Conservation (phyloP, 768 basidiomycete genomes). For the Leucocoprinus sp. region DNA sequence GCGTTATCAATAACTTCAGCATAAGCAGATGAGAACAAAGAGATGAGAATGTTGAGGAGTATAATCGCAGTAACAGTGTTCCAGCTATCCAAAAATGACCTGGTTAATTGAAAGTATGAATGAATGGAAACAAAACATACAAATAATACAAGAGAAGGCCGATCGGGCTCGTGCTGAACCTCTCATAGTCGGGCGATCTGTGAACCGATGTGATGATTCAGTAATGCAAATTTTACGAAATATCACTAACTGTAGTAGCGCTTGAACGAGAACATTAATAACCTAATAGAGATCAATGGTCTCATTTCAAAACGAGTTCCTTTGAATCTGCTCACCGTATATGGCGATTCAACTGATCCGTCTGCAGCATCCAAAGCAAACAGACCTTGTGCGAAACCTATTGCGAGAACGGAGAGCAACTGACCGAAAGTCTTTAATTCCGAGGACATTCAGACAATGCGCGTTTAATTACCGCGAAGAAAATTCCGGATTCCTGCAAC, state of each 20-base stretch:
- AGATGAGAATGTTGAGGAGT: constrained; percentile 88
- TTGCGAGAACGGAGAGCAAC: constrained; percentile 73
- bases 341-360: constrained; percentile 52
- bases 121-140: constrained; percentile 25
- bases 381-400: constrained; percentile 82
- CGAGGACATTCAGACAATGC: not conserved
- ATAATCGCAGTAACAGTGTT: constrained; percentile 77
- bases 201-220: not conserved
- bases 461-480: constrained; percentile 61
- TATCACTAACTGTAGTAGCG: constrained; percentile 61
- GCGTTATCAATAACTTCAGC: constrained; percentile 81
- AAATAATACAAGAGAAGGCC: constrained; percentile 74
- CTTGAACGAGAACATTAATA: constrained; percentile 67
- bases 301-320: not conserved
- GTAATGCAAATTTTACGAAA: not conserved
- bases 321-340: constrained; percentile 27
- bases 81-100: constrained; percentile 47
- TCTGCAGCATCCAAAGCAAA: constrained; percentile 90
- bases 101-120: not conserved
- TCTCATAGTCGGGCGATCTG: constrained; percentile 61
- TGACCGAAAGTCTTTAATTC: constrained; percentile 22
- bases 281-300: constrained; percentile 32
- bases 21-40: constrained; percentile 91
- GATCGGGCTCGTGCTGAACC: constrained; percentile 40
- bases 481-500: constrained; percentile 88